Evolutionary conservation across 176 grass and related monocot genomes (phyloP), one percentile per base, ranked within the genome.

Genomic region (Avena eriantha): DNA sequence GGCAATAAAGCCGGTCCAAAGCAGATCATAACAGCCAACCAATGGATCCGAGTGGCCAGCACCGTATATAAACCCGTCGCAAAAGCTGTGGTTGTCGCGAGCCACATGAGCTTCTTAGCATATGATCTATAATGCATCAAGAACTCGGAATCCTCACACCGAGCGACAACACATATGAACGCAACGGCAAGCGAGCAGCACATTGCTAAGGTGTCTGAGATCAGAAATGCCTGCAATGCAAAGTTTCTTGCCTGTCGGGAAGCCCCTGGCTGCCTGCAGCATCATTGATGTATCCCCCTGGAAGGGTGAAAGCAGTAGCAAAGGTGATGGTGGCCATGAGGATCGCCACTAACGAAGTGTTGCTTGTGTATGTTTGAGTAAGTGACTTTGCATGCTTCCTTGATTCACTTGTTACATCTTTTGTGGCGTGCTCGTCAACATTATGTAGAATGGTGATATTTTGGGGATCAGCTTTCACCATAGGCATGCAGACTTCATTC

Each of bases 191-290:
- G 59, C 12, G 22, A 63, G 59, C 19, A 63, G 23, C 21, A 63
- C 65, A 68, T 68, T 68, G 65, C 80, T 46, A 70, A 46, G 17
- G 80, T 83, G 41, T 83, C 80, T 8, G 58, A 83, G 9, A 83
- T 71, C 19, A 83, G 11, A 17, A 83, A 83, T 36, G 19, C 58
- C 19, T 71, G 24, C 26, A 83, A 83, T 69, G 58, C 80, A 29
- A 47, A 5, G 4, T 83, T 83, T 14, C 8, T 70, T 4, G 58
- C 61, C 57, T 36, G 17, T 70, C 49, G 0, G 80, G 80, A 71
- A 83, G 80, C 4, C 80, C 80, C 50, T 83, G 18, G 9, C 56
- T 67, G 23, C 57, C 34, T 34, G 34, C 54, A 10, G 35, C 19
- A 46, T 66, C 21, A 31, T 12, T 68, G 57, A 35, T 83, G 14